Evolutionary conservation across 2,329 filamentous ascomycete genomes (phyloP).

Genomic region (Xylaria sp.): DNA sequence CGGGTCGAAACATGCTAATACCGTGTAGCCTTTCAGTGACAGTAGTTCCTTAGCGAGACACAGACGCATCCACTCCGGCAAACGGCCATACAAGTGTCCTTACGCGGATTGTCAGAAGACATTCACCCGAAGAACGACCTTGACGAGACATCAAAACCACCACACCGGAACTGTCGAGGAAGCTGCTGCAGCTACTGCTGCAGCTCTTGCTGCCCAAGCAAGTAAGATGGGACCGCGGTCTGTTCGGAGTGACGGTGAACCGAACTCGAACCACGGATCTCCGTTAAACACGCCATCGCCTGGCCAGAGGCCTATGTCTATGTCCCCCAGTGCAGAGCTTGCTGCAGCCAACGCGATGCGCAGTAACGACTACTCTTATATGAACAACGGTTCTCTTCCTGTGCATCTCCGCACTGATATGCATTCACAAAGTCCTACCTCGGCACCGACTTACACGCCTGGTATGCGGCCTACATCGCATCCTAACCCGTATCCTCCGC

Average conservation of each 20-base stretch:
- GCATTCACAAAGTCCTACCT: constrained; percentile 67
- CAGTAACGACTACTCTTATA: constrained; percentile 75
- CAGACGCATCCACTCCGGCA: constrained; percentile 91
- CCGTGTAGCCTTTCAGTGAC: constrained; percentile 84
- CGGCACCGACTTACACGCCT: constrained; percentile 65
- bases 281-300: constrained; percentile 82
- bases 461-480: constrained; percentile 78
- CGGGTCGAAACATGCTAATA: constrained; percentile 19
- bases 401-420: constrained; percentile 79
- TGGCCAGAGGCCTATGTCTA: constrained; percentile 74
- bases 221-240: constrained; percentile 43
- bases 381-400: constrained; percentile 78
- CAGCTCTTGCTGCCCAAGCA: constrained; percentile 67
- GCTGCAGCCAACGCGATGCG: constrained; percentile 70
- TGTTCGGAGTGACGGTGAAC: constrained; percentile 70
- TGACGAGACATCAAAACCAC: constrained; percentile 94
- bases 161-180: constrained; percentile 96
- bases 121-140: constrained; percentile 90
- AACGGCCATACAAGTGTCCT: constrained; percentile 94
- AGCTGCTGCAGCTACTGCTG: constrained; percentile 84
- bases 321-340: constrained; percentile 78
- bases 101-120: constrained; percentile 98
- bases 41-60: constrained; percentile 93
- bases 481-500: constrained; percentile 79
- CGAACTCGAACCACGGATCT: constrained; percentile 71